Base-by-base conservation (phyloP, 2,329 filamentous ascomycete species). In the Penicillium sp. region DNA sequence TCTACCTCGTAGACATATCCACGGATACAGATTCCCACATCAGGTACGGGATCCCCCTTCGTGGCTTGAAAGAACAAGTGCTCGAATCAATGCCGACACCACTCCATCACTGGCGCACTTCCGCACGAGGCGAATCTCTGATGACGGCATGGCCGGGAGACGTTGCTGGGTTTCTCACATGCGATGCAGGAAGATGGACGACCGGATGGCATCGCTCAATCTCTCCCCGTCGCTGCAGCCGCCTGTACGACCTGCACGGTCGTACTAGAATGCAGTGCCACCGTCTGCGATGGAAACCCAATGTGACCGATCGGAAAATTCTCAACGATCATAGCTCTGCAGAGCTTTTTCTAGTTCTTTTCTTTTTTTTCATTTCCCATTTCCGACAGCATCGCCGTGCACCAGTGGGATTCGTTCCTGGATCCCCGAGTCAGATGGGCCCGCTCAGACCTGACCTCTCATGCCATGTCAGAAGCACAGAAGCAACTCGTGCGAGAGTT, bases 371-470 rank as follows among this genome's bases (percentile, higher is more conserved):
- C n/a, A n/a, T n/a, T n/a, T n/a, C n/a, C n/a, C n/a, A 23, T 33
- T 15, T 19, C 18, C 13, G 32, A 34, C 39, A 33, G 25, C 32
- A 33, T 36, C 36, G 30, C 39, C 35, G 39, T 53, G 41, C 48
- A 47, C 57, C 56, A 60, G 53, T 58, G 43, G 53, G 43, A 45
- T 39, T 43, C 38, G 52, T 55, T 60, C 53, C 55, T 58, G 42
- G 14, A 48, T 47, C 50, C 49, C 53, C 56, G 51, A 52, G 41
- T 48, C 44, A 17, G 14, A 28, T 17, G 17, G 33, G 18, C 16
- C 41, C 48, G 50, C 50, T 53, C 43, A 48, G 48, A 37, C 50
- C 43, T 35, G 31, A n/a, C n/a, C n/a, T n/a, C n/a, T n/a, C n/a
- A n/a, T n/a, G n/a, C n/a, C n/a, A n/a, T n/a, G n/a, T n/a, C n/a